Percentiles rank a stretch among this genome's conserved stretches.
Evolutionary conservation across 805 yeast species (phyloP).

Genomic region (Saccharomycopsis vini): DNA sequence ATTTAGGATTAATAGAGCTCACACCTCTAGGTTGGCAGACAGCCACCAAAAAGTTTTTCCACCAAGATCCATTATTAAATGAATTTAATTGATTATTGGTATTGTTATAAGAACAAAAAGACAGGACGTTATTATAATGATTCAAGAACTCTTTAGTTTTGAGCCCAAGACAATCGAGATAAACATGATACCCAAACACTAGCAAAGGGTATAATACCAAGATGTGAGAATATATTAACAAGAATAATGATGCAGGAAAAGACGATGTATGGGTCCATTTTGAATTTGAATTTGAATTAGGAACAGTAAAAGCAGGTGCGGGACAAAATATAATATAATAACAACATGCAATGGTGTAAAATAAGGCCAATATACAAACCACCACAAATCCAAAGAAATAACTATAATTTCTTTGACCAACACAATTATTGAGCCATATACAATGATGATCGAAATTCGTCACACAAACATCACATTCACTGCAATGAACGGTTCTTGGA

Average conservation of each 20-base stretch:
- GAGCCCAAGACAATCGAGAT: constrained; percentile 45
- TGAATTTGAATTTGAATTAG: constrained; percentile 22
- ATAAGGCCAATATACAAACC: constrained; percentile 27
- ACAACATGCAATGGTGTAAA: constrained; percentile 25
- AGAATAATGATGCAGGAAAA: constrained; percentile 37
- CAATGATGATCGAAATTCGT: constrained; percentile 63
- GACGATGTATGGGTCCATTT: constrained; percentile 15
- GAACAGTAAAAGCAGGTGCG: neutral
- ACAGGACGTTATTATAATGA: constrained; percentile 18
- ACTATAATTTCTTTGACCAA: constrained; percentile 64
- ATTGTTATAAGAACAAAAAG: neutral
- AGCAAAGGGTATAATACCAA: constrained; percentile 47
- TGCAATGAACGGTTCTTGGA: constrained; percentile 69
- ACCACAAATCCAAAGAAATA: constrained; percentile 48
- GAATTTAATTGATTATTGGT: neutral
- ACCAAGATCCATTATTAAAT: neutral
- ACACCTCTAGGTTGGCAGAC: constrained; percentile 6
- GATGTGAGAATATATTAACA: constrained; percentile 41
- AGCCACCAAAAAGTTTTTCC: neutral
- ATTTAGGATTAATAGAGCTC: neutral
- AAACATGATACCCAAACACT: constrained; percentile 45
- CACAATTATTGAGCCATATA: constrained; percentile 61
- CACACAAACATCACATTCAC: constrained; percentile 58
- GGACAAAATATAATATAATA: constrained; percentile 26
- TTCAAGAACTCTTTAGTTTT: constrained; percentile 69